Percentiles rank a stretch among this genome's conserved stretches.
Evolutionary conservation across 2,329 filamentous ascomycete species (phyloP).

Genomic region (Phaeosphaeria sp.): DNA sequence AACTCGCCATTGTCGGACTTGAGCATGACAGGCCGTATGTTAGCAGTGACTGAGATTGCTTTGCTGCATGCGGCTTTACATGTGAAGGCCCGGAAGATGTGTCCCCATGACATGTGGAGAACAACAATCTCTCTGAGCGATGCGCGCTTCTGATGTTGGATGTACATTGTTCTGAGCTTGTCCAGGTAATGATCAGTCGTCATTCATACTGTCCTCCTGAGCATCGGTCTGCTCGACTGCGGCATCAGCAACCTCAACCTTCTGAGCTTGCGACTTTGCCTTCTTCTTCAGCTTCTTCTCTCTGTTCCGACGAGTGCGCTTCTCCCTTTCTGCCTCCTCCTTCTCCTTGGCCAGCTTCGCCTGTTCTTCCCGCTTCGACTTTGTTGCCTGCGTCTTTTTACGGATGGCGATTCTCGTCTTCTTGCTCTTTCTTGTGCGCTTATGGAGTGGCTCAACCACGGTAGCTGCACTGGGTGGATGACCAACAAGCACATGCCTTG

Average conservation of each 20-base stretch:
- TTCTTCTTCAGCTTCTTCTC: constrained; percentile 49
- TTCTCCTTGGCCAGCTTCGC: constrained; percentile 37
- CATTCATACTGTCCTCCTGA: background rate
- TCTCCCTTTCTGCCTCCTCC: constrained; percentile 44
- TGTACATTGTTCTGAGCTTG: too few species aligned
- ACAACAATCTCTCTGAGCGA: too few species aligned
- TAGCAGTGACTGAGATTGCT: too few species aligned
- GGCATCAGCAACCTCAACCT: constrained; percentile 14
- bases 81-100: too few species aligned
- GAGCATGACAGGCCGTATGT: too few species aligned
- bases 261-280: constrained; percentile 43
- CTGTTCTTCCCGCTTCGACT: constrained; percentile 31
- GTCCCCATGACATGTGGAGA: too few species aligned
- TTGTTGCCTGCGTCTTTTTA: constrained; percentile 38
- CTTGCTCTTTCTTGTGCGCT: constrained; percentile 42
- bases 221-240: background rate
- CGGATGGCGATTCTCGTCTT: constrained; percentile 43
- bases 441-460: constrained; percentile 29
- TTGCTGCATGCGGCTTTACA: too few species aligned
- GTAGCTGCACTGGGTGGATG: constrained; percentile 28
- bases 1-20: too few species aligned
- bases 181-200: too few species aligned
- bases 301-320: constrained; percentile 44
- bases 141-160: too few species aligned
- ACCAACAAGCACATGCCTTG: constrained; percentile 37